Conservation (phyloP, 2,329 filamentous ascomycete genomes). For the Nothophaeocryptopus gaeumannii region DNA sequence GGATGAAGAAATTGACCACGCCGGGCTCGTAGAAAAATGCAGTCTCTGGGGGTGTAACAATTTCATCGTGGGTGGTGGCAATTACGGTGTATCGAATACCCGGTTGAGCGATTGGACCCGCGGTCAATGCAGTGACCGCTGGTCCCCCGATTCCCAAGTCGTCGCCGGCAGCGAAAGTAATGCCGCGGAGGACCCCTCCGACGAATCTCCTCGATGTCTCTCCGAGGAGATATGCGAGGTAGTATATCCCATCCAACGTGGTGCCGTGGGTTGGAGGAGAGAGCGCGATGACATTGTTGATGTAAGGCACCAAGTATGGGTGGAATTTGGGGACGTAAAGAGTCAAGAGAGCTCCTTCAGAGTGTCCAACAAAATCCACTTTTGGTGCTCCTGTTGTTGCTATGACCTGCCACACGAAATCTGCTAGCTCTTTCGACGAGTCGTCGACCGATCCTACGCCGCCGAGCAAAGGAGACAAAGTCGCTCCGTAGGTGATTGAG, state of each 20-base stretch:
- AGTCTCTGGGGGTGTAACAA: conserved; percentile 13
- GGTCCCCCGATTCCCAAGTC: conserved; percentile 8
- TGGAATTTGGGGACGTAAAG: conserved; percentile 15
- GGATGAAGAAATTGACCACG: conserved; percentile 14
- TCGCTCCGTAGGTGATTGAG: conserved; percentile 5
- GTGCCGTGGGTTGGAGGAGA: conserved; percentile 12
- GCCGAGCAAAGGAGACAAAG: conserved; percentile 3
- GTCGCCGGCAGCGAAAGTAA: conserved; percentile 11
- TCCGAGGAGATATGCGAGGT: conserved; percentile 8
- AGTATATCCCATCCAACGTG: conserved; percentile 3
- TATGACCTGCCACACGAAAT: conserved; percentile 8
- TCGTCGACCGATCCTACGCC: conserved; percentile 1
- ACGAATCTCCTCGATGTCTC: conserved; percentile 5
- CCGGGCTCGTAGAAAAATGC: conserved; percentile 16
- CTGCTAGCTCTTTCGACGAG: conserved; percentile 7
- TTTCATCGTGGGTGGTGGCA: conserved; percentile 15
- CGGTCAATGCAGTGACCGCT: conserved; percentile 11
- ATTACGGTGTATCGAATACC: conserved; percentile 16
- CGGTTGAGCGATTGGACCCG: conserved; percentile 15
- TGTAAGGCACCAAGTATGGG: conserved; percentile 1
- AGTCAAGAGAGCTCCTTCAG: conserved; percentile 8
- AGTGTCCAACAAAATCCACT: conserved; percentile 11
- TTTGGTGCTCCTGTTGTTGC: conserved; percentile 4
- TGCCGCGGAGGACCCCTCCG: conserved; percentile 3
- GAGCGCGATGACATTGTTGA: conserved; percentile 6